Percentiles rank a stretch among this genome's conserved stretches.
Evolutionary conservation across 257 asterid genomes (phyloP).

Genomic region (Solanum phureja): DNA sequence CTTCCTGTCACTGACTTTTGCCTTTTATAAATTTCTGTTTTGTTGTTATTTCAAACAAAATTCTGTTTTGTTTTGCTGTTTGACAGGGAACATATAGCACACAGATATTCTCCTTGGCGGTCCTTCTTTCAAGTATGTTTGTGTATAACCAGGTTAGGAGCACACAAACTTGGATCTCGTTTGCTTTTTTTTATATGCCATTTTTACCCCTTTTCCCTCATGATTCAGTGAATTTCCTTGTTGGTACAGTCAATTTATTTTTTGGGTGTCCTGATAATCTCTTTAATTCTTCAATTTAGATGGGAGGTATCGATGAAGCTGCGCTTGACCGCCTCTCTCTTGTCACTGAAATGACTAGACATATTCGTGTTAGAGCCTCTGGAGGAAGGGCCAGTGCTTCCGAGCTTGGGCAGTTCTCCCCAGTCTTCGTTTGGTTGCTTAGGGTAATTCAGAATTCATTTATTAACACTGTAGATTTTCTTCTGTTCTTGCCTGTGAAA

Average conservation of each 20-base stretch:
- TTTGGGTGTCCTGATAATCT: background rate
- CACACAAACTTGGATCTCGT: background rate
- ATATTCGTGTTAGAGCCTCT: conserved; percentile 92
- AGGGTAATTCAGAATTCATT: conserved; percentile 50
- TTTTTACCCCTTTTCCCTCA: background rate
- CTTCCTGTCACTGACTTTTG: background rate
- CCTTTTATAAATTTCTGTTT: conserved; percentile 1
- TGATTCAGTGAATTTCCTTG: background rate
- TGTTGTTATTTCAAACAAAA: background rate
- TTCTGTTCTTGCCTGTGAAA: background rate
- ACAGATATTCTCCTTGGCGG: conserved; percentile 97
- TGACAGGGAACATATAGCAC: conserved; percentile 95
- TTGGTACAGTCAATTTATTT: background rate
- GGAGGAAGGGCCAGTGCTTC: conserved; percentile 80
- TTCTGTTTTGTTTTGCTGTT: conserved; percentile 3
- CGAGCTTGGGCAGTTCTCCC: conserved; percentile 93
- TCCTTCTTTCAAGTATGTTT: conserved; percentile 95
- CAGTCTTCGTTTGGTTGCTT: conserved; percentile 94
- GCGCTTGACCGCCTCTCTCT: conserved; percentile 97
- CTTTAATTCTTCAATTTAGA: conserved; percentile 29
- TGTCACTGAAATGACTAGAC: conserved; percentile 99
- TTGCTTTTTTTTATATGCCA: background rate
- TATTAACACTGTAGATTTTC: background rate
- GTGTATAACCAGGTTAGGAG: conserved; percentile 82
- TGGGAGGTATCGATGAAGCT: conserved; percentile 99